Evolutionary conservation across 371 early-diverging fungal genomes (phyloP).

Genomic region (Mortierella sp.): DNA sequence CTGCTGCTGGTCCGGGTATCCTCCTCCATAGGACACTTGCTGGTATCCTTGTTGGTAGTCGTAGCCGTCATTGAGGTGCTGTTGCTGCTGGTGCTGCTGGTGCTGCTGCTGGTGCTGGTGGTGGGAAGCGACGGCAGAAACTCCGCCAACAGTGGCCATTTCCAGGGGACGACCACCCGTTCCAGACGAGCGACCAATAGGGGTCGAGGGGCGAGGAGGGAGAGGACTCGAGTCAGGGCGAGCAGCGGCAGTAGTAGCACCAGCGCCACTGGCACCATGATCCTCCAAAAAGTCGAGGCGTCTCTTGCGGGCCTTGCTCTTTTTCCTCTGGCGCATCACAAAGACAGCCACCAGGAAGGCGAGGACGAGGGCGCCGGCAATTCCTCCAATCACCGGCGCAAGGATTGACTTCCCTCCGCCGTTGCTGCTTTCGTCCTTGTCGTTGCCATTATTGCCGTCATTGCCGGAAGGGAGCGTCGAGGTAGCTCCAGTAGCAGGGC

Average conservation of each 20-base stretch:
- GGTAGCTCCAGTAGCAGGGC: neutral
- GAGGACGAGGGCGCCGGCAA: slow-evolving; percentile 31
- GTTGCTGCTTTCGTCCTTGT: neutral
- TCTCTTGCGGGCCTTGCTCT: slow-evolving; percentile 39
- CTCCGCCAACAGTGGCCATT: slow-evolving; percentile 29
- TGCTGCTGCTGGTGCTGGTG: slow-evolving; percentile 3
- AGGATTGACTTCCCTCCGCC: slow-evolving; percentile 2
- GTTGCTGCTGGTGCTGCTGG: neutral
- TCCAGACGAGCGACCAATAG: slow-evolving; percentile 10
- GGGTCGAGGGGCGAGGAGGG: neutral
- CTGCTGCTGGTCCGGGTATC: slow-evolving; percentile 22
- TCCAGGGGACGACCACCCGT: slow-evolving; percentile 29
- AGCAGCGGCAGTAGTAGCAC: slow-evolving; percentile 7
- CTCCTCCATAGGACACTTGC: slow-evolving; percentile 27
- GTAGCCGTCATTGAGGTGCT: slow-evolving; percentile 10
- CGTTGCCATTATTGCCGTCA: no score
- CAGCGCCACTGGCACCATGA: slow-evolving; percentile 12
- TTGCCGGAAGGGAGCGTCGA: neutral
- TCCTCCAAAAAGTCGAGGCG: slow-evolving; percentile 35
- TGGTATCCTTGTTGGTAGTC: slow-evolving; percentile 41
- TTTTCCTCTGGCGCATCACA: slow-evolving; percentile 37
- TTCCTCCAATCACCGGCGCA: slow-evolving; percentile 24
- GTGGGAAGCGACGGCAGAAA: neutral
- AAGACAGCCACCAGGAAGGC: slow-evolving; percentile 36
- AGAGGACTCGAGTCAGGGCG: slow-evolving; percentile 8